These are phyloP conservation scores for Ammopiptanthus mongolicus DNA, from an alignment of 306 rosid genomes.

Conservation along the genomic window DNA sequence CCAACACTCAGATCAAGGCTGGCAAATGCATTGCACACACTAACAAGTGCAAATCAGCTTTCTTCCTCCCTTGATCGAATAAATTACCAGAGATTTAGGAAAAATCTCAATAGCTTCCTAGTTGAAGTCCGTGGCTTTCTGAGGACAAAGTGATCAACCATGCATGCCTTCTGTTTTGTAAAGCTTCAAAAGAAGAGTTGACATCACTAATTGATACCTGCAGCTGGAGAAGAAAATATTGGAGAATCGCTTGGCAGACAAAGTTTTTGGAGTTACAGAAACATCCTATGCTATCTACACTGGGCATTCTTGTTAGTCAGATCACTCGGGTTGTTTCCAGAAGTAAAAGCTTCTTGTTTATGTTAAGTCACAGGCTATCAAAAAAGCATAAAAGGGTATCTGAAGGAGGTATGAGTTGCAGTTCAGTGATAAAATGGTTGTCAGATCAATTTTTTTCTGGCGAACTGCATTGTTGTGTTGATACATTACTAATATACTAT, in stretches of 20 bases:
- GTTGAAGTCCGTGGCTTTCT: slow-evolving; percentile 84
- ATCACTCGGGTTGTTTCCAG: slow-evolving; percentile 19
- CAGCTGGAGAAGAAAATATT: slow-evolving; percentile 20
- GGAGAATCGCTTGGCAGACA: background rate
- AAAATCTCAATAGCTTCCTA: slow-evolving; percentile 69
- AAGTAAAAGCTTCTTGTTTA: background rate
- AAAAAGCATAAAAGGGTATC: background rate
- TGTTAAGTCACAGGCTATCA: background rate
- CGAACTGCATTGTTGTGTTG: slow-evolving; percentile 18
- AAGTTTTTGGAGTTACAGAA: slow-evolving; percentile 5
- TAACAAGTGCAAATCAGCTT: slow-evolving; percentile 80
- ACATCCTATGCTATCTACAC: slow-evolving; percentile 7
- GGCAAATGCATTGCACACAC: slow-evolving; percentile 65
- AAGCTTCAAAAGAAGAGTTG: slow-evolving; percentile 14
- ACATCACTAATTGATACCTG: slow-evolving; percentile 13
- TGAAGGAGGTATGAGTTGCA: slow-evolving; percentile 17
- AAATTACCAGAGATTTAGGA: slow-evolving; percentile 81
- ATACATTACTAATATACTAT: slow-evolving; percentile 11
- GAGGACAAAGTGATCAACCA: slow-evolving; percentile 54
- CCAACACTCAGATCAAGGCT: slow-evolving; percentile 64
- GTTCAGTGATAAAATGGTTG: slow-evolving; percentile 16
- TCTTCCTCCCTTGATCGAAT: slow-evolving; percentile 73
- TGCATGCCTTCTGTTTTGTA: slow-evolving; percentile 14
- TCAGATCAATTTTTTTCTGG: background rate
- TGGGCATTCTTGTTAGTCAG: background rate